Conservation (phyloP, 495 filamentous ascomycete genomes). For the Wilcoxina mikolae region DNA sequence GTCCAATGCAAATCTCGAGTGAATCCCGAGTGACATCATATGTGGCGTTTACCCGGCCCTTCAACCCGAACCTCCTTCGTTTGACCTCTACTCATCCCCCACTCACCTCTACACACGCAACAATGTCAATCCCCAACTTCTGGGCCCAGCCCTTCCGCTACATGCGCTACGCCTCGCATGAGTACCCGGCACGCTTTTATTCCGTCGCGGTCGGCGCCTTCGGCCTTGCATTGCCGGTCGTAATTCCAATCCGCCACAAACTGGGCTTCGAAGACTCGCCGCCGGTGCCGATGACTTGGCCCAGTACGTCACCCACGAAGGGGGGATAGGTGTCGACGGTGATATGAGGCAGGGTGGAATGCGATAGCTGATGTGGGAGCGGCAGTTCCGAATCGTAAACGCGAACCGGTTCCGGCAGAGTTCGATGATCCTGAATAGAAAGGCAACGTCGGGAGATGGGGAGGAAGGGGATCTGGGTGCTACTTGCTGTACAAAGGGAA, state of each 20-base stretch:
- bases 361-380: constrained; percentile 22
- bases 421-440: constrained; percentile 52
- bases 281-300: constrained; percentile 76
- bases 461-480: too few relatives aligned
- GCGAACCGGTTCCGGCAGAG: constrained; percentile 49
- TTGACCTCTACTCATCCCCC: not conserved
- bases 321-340: constrained; percentile 1
- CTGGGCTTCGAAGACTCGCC: constrained; percentile 57
- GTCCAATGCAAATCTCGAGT: not conserved
- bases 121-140: constrained; percentile 48
- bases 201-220: constrained; percentile 58
- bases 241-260: constrained; percentile 49
- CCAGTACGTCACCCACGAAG: constrained; percentile 45
- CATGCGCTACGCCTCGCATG: constrained; percentile 69
- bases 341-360: constrained; percentile 3
- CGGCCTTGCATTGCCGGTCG: constrained; percentile 43
- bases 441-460: too few relatives aligned
- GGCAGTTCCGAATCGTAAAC: constrained; percentile 60
- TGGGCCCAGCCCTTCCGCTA: constrained; percentile 68
- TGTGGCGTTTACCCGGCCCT: not conserved
- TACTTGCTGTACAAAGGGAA: too few relatives aligned
- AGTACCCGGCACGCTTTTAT: constrained; percentile 80
- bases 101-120: constrained; percentile 18
- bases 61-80: not conserved
- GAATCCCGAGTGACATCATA: not conserved